Conservation (phyloP, 2,329 filamentous ascomycete species). For the Colletotrichum tropicale region DNA sequence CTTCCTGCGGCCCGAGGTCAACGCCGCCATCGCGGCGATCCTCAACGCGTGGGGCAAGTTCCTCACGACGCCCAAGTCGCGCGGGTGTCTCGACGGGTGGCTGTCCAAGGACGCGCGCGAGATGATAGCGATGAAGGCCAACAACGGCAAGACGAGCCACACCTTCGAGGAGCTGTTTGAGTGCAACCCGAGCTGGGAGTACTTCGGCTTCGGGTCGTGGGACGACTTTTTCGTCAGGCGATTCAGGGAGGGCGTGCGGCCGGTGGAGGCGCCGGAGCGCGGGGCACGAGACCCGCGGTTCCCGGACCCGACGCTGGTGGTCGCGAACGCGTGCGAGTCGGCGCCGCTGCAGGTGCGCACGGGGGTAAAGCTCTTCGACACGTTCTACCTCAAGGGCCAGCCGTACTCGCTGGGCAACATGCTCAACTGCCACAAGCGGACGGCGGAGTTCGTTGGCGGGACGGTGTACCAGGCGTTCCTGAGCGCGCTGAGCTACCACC, state of each 20-base stretch:
- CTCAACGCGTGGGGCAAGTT: slow-evolving; percentile 47
- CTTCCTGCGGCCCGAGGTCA: slow-evolving; percentile 58
- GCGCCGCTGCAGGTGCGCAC: slow-evolving; percentile 57
- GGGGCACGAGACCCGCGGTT: slow-evolving; percentile 23
- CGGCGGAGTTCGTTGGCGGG: slow-evolving; percentile 62
- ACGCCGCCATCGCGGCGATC: slow-evolving; percentile 54
- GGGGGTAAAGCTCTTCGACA: slow-evolving; percentile 59
- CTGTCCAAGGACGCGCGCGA: slow-evolving; percentile 18
- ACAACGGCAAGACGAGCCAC: slow-evolving; percentile 42
- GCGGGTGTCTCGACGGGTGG: slow-evolving; percentile 24
- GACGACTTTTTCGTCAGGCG: slow-evolving; percentile 71
- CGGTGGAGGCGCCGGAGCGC: slow-evolving; percentile 61
- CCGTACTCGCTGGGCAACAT: slow-evolving; percentile 71
- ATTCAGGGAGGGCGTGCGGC: slow-evolving; percentile 58
- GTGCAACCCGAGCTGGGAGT: slow-evolving; percentile 58
- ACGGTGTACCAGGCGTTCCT: slow-evolving; percentile 76
- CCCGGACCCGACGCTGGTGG: slow-evolving; percentile 31
- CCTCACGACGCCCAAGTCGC: slow-evolving; percentile 25
- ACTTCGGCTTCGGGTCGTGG: slow-evolving; percentile 71
- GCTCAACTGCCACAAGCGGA: slow-evolving; percentile 59
- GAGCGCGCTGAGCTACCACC: slow-evolving; percentile 70
- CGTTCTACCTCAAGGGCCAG: slow-evolving; percentile 73
- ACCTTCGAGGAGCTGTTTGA: slow-evolving; percentile 65
- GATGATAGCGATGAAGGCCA: slow-evolving; percentile 37
- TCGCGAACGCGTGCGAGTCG: slow-evolving; percentile 71